Evolutionary conservation across 768 basidiomycete species (phyloP).

Genomic region (Boletus sp.): DNA sequence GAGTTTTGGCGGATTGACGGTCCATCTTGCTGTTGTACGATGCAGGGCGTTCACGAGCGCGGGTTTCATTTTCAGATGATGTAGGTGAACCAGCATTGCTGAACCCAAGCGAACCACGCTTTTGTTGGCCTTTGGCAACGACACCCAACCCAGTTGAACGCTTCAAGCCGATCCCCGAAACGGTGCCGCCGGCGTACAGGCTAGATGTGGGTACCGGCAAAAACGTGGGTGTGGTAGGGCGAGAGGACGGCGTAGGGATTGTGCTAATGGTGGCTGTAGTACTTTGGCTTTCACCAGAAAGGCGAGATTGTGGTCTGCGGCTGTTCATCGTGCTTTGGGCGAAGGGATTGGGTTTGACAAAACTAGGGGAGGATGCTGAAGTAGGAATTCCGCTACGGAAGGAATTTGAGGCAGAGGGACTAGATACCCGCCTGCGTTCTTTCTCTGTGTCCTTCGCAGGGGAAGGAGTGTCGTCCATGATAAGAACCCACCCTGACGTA

Average conservation of each 20-base stretch:
- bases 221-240: conserved; percentile 74
- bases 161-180: conserved; percentile 47
- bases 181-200: conserved; percentile 39
- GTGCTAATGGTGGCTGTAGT: conserved; percentile 57
- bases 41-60: conserved; percentile 25
- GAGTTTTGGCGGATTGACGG: conserved; percentile 29
- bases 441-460: conserved; percentile 56
- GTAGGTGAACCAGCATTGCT: conserved; percentile 32
- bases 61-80: conserved; percentile 27
- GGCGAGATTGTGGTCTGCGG: conserved; percentile 68
- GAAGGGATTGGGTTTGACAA: conserved; percentile 39
- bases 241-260: conserved; percentile 62
- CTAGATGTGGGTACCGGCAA: conserved; percentile 63
- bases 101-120: conserved; percentile 63
- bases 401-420: conserved; percentile 53
- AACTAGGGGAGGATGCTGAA: conserved; percentile 45
- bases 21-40: conserved; percentile 26
- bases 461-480: conserved; percentile 83
- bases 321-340: conserved; percentile 45
- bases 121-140: conserved; percentile 41
- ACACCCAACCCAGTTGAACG: conserved; percentile 53
- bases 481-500: conserved; percentile 80
- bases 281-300: conserved; percentile 59
- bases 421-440: conserved; percentile 58
- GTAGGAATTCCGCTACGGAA: conserved; percentile 49